A percentile compares a stretch with the other conserved stretches of the same genome.
Evolutionary conservation across 2,329 filamentous ascomycete species (phyloP).

Genomic region (Ophiosphaerella narmari): DNA sequence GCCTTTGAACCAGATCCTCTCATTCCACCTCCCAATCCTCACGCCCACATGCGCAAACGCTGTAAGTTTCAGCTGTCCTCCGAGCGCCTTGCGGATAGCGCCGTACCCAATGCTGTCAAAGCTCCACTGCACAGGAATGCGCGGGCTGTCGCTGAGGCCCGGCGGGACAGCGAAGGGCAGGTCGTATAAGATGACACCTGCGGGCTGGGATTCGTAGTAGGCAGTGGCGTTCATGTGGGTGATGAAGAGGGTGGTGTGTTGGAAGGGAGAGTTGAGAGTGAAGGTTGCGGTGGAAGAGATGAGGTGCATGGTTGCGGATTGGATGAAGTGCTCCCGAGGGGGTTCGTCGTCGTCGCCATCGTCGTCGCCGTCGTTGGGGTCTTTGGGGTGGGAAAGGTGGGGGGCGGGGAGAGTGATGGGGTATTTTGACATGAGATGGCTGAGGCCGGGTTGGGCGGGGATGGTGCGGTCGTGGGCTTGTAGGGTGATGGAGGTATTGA

Average conservation of each 20-base stretch:
- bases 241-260: constrained; percentile 73
- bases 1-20: constrained; percentile 60
- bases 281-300: constrained; percentile 87
- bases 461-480: constrained; percentile 73
- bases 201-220: constrained; percentile 77
- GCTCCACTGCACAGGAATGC: constrained; percentile 81
- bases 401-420: constrained; percentile 75
- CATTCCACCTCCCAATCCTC: constrained; percentile 73
- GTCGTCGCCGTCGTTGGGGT: constrained; percentile 44
- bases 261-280: constrained; percentile 77
- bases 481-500: constrained; percentile 79
- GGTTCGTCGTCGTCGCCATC: constrained; percentile 51
- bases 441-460: constrained; percentile 72
- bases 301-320: constrained; percentile 82
- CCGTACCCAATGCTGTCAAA: constrained; percentile 80
- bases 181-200: constrained; percentile 78
- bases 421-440: constrained; percentile 72
- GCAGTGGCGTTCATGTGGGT: constrained; percentile 83
- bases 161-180: constrained; percentile 77
- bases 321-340: constrained; percentile 70
- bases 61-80: constrained; percentile 77
- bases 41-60: constrained; percentile 77
- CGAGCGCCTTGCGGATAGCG: constrained; percentile 77
- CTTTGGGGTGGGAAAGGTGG: constrained; percentile 61
- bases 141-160: constrained; percentile 72